Conservation (phyloP, 2,329 filamentous ascomycete genomes). For the Taxawa tesnikishii region DNA sequence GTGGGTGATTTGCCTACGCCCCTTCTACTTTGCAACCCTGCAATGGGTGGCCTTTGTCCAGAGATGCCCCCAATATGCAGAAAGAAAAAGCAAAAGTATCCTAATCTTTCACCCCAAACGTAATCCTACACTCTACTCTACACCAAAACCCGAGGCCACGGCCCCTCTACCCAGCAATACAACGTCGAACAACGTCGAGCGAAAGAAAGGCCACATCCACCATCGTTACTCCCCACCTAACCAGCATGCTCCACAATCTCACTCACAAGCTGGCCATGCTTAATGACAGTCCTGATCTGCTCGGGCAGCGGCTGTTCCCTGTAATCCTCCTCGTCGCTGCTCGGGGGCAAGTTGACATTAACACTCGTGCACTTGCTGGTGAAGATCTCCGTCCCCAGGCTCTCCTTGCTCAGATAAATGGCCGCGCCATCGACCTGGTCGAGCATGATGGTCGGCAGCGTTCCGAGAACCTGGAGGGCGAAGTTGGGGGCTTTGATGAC, state of each 20-base stretch:
- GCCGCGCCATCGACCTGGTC: constrained; percentile 88
- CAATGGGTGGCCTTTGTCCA: no score
- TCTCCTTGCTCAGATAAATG: constrained; percentile 75
- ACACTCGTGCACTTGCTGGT: constrained; percentile 78
- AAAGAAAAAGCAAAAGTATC: no score
- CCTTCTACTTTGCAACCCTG: no score
- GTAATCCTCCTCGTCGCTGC: constrained; percentile 63
- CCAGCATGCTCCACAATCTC: constrained; percentile 95
- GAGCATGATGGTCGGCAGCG: constrained; percentile 74
- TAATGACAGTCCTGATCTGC: constrained; percentile 74
- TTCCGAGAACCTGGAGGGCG: constrained; percentile 68
- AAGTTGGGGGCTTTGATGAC: constrained; percentile 94
- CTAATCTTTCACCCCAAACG: no score
- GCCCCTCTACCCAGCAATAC: no score
- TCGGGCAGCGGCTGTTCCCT: constrained; percentile 79
- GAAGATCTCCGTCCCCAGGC: constrained; percentile 67
- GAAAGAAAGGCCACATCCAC: no score
- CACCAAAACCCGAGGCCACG: no score
- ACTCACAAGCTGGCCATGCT: constrained; percentile 65
- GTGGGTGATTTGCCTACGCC: no score
- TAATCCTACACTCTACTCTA: no score
- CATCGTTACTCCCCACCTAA: no score
- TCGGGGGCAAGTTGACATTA: constrained; percentile 73
- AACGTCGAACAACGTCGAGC: no score
- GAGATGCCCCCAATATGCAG: no score